Evolutionary conservation across 495 filamentous ascomycete genomes (phyloP).

Genomic region (Amphirosellinia nigrospora): DNA sequence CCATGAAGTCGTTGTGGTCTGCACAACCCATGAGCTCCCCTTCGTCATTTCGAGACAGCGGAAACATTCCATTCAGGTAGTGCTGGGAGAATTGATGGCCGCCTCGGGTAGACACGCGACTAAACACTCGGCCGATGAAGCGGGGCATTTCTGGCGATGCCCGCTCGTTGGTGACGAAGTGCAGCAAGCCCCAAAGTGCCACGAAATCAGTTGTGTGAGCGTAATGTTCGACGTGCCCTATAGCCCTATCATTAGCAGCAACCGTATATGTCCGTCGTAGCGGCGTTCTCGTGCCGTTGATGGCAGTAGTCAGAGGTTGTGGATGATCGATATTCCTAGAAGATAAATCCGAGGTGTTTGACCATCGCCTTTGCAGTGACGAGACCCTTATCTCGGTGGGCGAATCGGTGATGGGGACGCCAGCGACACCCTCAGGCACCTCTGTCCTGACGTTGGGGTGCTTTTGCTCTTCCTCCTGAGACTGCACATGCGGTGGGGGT

Average conservation of each 20-base stretch:
- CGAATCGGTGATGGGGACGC: conserved; percentile 34
- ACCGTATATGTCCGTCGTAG: conserved; percentile 26
- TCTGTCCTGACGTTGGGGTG: conserved; percentile 22
- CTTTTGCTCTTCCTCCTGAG: conserved; percentile 35
- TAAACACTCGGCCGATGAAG: conserved; percentile 79
- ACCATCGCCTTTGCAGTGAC: conserved; percentile 25
- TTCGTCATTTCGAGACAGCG: conserved; percentile 44
- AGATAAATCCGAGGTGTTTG: conserved; percentile 26
- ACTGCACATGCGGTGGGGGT: conserved; percentile 62
- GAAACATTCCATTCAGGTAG: conserved; percentile 84
- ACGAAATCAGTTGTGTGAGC: conserved; percentile 80
- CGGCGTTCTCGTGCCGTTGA: conserved; percentile 20
- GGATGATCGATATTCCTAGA: conserved; percentile 17
- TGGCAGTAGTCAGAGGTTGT: conserved; percentile 19
- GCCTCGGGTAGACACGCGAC: conserved; percentile 58
- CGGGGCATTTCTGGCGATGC: conserved; percentile 53
- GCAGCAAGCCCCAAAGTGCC: conserved; percentile 73
- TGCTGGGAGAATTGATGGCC: conserved; percentile 84
- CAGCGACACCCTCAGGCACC: conserved; percentile 26
- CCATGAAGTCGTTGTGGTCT: conserved; percentile 63
- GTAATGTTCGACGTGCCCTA: conserved; percentile 86
- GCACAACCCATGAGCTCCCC: conserved; percentile 42
- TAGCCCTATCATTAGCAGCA: conserved; percentile 49
- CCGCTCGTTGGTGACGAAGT: conserved; percentile 60
- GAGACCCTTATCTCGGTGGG: conserved; percentile 30